phyloP scores from a whole-genome alignment of 768 basidiomycete species.

The Suillus clintonianus region DNA sequence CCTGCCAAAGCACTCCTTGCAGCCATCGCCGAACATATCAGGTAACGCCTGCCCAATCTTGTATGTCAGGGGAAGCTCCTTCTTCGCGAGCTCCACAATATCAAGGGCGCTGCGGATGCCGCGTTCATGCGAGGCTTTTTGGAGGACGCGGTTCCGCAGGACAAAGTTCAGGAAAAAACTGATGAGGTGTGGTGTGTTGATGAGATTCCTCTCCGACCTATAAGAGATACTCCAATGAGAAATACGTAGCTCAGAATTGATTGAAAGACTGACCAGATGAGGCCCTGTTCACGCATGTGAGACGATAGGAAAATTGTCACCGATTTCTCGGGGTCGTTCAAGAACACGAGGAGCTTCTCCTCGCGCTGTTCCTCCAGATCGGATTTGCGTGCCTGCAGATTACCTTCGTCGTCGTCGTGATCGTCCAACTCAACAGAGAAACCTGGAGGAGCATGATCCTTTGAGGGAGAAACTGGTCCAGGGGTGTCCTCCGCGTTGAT shows the following conservation, averaged over 20 bases:
- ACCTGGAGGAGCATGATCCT: slow-evolving; percentile 27
- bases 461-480: slow-evolving; percentile 5
- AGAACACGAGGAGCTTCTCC: slow-evolving; percentile 50
- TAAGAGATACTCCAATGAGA: slow-evolving; percentile 10
- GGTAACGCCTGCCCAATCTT: slow-evolving; percentile 41
- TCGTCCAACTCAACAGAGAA: slow-evolving; percentile 16
- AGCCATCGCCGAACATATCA: slow-evolving; percentile 50
- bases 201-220: slow-evolving; percentile 51
- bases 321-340: slow-evolving; percentile 59
- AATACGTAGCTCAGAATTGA: background rate
- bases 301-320: slow-evolving; percentile 72
- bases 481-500: background rate
- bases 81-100: slow-evolving; percentile 40
- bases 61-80: slow-evolving; percentile 45
- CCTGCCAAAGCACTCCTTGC: slow-evolving; percentile 49
- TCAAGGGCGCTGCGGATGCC: slow-evolving; percentile 48
- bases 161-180: slow-evolving; percentile 63
- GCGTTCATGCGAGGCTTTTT: slow-evolving; percentile 47
- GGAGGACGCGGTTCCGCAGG: slow-evolving; percentile 55
- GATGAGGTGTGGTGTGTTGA: slow-evolving; percentile 53
- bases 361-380: slow-evolving; percentile 41
- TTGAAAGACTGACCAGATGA: slow-evolving; percentile 56
- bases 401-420: slow-evolving; percentile 35
- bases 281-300: slow-evolving; percentile 64
- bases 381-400: slow-evolving; percentile 33